Evolutionary conservation across 352 stramenopile species (phyloP).

Genomic region (Thalassiosira mediterranea): DNA sequence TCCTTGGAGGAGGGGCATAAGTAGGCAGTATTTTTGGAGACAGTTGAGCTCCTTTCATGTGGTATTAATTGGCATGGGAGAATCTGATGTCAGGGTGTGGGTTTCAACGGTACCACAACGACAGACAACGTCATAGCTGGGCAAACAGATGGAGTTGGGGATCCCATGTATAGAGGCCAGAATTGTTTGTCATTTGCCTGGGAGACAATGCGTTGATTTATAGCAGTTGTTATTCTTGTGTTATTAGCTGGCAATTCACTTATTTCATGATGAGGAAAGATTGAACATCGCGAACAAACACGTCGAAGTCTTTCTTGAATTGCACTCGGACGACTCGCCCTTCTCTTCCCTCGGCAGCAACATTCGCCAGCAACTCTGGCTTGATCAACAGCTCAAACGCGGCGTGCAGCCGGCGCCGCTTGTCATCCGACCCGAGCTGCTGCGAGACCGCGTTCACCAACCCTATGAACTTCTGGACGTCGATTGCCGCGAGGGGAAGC

Average conservation of each 20-base stretch:
- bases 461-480: constrained; percentile 69
- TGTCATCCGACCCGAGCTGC: constrained; percentile 58
- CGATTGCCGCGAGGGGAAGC: constrained; percentile 67
- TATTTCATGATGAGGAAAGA: constrained; percentile 78
- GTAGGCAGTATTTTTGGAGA: background rate
- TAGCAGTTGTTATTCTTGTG: too few relatives aligned
- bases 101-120: too few relatives aligned
- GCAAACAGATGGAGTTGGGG: too few relatives aligned
- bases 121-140: too few relatives aligned
- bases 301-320: constrained; percentile 80
- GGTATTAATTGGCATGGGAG: background rate
- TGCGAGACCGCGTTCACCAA: constrained; percentile 68
- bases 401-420: constrained; percentile 54
- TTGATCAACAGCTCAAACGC: constrained; percentile 71
- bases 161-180: too few relatives aligned
- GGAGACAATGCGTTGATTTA: too few relatives aligned
- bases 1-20: constrained; percentile 69
- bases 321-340: constrained; percentile 69
- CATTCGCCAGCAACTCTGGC: constrained; percentile 67
- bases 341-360: constrained; percentile 53
- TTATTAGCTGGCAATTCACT: too few relatives aligned
- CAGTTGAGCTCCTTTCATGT: background rate
- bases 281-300: constrained; percentile 78
- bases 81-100: too few relatives aligned
- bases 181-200: too few relatives aligned